phyloP scores from a whole-genome alignment of 176 grass and related monocot species.

The Olyra latifolia region DNA sequence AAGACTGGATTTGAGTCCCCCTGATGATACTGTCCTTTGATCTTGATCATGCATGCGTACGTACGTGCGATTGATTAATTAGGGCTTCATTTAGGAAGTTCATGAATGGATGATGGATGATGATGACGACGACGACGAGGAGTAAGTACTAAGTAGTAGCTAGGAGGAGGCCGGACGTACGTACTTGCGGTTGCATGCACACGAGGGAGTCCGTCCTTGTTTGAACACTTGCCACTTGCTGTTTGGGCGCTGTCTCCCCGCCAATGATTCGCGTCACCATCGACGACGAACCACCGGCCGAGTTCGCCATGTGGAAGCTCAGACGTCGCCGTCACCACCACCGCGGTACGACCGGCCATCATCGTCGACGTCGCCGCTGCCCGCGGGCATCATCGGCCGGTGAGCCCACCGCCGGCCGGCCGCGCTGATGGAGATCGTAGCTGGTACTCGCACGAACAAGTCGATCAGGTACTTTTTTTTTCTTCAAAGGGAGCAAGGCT shows the following conservation, averaged over 20 bases:
- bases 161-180: not conserved
- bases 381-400: not conserved
- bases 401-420: not conserved
- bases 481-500: too few relatives aligned
- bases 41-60: too few relatives aligned
- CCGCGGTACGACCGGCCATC: not conserved
- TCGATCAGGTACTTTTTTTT: not conserved
- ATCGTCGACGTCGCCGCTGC: not conserved
- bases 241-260: conserved; percentile 16
- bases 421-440: not conserved
- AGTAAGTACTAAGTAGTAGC: not conserved
- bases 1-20: not conserved
- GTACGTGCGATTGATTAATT: not conserved
- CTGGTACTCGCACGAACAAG: not conserved
- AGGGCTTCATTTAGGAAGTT: not conserved
- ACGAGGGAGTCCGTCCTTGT: not conserved
- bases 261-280: conserved; percentile 45
- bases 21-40: not conserved
- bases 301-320: conserved; percentile 58
- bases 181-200: conserved; percentile 24
- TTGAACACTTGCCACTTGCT: conserved; percentile 15
- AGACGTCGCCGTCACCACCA: conserved; percentile 50
- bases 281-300: conserved; percentile 40
- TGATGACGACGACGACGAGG: conserved; percentile 12
- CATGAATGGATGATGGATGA: not conserved